Evolutionary conservation across 2,329 filamentous ascomycete species (phyloP).

Genomic region (Davidsoniella eucalypti): DNA sequence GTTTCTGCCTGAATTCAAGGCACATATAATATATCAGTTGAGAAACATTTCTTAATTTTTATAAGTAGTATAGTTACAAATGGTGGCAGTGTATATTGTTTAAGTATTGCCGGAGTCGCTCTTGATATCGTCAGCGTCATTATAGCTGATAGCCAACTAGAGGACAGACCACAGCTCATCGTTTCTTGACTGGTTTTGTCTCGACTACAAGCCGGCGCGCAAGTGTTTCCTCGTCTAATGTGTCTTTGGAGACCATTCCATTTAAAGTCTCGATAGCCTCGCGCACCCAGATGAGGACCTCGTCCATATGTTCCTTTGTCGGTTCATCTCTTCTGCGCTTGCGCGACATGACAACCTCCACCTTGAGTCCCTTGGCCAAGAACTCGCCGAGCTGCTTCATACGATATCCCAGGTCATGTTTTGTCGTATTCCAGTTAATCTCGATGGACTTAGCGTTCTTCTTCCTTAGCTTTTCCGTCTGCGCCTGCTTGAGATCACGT

Average conservation of each 20-base stretch:
- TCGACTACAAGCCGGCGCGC: too few relatives aligned
- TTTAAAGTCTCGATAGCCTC: slow-evolving; percentile 15
- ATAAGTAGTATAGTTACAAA: too few relatives aligned
- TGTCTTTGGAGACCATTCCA: slow-evolving; percentile 29
- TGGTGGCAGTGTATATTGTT: too few relatives aligned
- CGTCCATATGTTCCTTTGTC: slow-evolving; percentile 41
- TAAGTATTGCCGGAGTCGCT: too few relatives aligned
- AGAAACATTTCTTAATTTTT: too few relatives aligned
- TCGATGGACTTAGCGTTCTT: slow-evolving; percentile 59
- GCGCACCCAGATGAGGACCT: slow-evolving; percentile 28
- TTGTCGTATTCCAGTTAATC: slow-evolving; percentile 72
- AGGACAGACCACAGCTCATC: too few relatives aligned
- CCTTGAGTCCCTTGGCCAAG: slow-evolving; percentile 54
- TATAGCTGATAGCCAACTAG: too few relatives aligned
- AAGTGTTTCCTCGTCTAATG: too few relatives aligned
- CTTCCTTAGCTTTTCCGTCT: slow-evolving; percentile 26
- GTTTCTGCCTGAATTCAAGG: too few relatives aligned
- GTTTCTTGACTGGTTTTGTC: too few relatives aligned
- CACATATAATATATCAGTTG: too few relatives aligned
- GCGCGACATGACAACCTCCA: slow-evolving; percentile 54
- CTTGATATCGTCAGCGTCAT: too few relatives aligned
- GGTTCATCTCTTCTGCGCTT: slow-evolving; percentile 42
- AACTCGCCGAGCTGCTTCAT: slow-evolving; percentile 52
- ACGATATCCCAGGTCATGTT: slow-evolving; percentile 57
- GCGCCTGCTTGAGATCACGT: slow-evolving; percentile 27